These are phyloP conservation scores for Sarcomyxa edulis DNA, from an alignment of 768 basidiomycete genomes.

Conservation along the genomic window DNA sequence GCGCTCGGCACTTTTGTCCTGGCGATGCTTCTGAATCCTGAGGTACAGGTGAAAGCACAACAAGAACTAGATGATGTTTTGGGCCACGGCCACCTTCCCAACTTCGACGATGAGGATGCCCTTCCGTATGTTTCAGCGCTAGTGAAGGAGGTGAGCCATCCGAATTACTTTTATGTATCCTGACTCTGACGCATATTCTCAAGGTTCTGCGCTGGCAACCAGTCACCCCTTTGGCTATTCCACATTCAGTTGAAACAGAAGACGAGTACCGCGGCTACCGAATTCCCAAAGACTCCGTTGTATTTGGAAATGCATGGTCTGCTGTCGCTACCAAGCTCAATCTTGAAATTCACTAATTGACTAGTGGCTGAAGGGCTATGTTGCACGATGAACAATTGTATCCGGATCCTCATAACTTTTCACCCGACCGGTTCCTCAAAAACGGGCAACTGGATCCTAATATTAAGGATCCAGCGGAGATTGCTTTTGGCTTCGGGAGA, in stretches of 20 bases:
- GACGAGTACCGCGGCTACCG: constrained; percentile 40
- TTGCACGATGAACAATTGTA: constrained; percentile 26
- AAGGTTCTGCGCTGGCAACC: background rate
- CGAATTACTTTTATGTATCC: constrained; percentile 23
- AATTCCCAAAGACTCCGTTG: constrained; percentile 37
- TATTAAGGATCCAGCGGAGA: constrained; percentile 29
- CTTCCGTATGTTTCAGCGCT: constrained; percentile 33
- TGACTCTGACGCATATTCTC: constrained; percentile 24
- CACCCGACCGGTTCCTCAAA: constrained; percentile 41
- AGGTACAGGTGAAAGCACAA: constrained; percentile 29
- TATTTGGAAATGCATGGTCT: constrained; percentile 32
- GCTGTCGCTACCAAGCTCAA: constrained; percentile 3
- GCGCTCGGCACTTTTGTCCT: constrained; percentile 27
- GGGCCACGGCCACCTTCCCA: constrained; percentile 26
- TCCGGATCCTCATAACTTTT: constrained; percentile 31
- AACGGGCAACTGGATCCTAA: constrained; percentile 30
- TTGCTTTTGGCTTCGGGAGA: constrained; percentile 36
- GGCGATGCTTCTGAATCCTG: constrained; percentile 34
- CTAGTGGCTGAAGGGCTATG: constrained; percentile 24
- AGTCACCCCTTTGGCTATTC: constrained; percentile 14
- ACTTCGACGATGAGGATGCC: constrained; percentile 27
- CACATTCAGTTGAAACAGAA: constrained; percentile 29
- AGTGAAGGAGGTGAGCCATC: constrained; percentile 29
- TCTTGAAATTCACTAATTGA: constrained; percentile 3
- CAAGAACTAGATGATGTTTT: constrained; percentile 34